These are phyloP conservation scores for Hamigera avellanea DNA, from an alignment of 495 filamentous ascomycete genomes.

Conservation along the genomic window DNA sequence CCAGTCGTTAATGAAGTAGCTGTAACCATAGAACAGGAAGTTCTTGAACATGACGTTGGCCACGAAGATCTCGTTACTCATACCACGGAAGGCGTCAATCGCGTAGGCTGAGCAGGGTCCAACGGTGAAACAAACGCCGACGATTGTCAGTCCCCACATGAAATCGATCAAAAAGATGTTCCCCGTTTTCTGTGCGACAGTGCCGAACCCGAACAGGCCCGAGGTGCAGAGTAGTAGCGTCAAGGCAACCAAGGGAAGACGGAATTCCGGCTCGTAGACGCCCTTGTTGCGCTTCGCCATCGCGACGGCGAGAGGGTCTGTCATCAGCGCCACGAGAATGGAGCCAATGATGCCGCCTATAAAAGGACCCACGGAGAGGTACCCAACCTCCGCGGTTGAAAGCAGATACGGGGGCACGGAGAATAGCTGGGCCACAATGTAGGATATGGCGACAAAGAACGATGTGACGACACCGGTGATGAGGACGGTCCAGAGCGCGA, in stretches of 20 bases:
- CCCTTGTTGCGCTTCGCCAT: slow-evolving; percentile 36
- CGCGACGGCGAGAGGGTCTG: slow-evolving; percentile 36
- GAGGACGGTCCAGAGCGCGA: too few relatives aligned
- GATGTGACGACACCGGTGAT: too few relatives aligned
- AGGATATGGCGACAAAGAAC: slow-evolving; percentile 46
- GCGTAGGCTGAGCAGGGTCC: slow-evolving; percentile 39
- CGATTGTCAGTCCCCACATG: slow-evolving; percentile 39
- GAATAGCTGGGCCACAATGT: slow-evolving; percentile 20
- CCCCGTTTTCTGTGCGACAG: slow-evolving; percentile 16
- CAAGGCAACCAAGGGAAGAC: slow-evolving; percentile 33
- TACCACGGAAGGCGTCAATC: slow-evolving; percentile 36
- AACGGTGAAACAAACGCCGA: slow-evolving; percentile 30
- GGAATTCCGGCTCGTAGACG: slow-evolving; percentile 46
- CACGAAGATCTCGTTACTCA: slow-evolving; percentile 43
- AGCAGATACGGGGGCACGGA: slow-evolving; percentile 28
- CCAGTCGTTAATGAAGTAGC: slow-evolving; percentile 43
- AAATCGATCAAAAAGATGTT: slow-evolving; percentile 41
- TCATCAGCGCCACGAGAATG: slow-evolving; percentile 35
- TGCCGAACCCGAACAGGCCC: slow-evolving; percentile 1
- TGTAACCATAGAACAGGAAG: slow-evolving; percentile 39
- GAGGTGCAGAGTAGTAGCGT: background rate
- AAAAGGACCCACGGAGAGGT: slow-evolving; percentile 34
- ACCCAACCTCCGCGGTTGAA: slow-evolving; percentile 22
- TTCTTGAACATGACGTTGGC: slow-evolving; percentile 40
- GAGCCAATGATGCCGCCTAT: slow-evolving; percentile 38